Base-by-base conservation (phyloP, 306 rosid genomes). In the Rosa multiflora region DNA sequence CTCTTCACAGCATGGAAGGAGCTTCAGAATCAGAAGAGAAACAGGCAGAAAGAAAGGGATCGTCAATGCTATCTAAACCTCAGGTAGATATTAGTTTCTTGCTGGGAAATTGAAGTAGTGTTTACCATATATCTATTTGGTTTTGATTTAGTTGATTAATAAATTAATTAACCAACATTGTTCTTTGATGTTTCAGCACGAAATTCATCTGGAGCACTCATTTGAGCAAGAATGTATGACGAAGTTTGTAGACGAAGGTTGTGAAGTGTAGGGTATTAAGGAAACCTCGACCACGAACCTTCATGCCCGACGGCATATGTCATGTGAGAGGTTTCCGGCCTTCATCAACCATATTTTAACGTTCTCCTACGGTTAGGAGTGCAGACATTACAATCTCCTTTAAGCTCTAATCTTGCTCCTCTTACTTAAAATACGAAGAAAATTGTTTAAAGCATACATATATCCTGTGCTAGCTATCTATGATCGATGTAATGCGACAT, bases 211-310 rank as follows among this genome's bases (percentile, higher is more conserved):
- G 87, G 90, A 85, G 37, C 73, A 83, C 85, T 87, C 90, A 83
- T 83, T 87, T 87, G 90, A 85, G 88, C 90, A 83, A 87, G 82
- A 80, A 55, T 70, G 44, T 5, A 21, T 2, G 23, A 35, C 47
- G 0, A 64, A 73, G 43, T 13, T 11, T 53, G 15, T 6, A 35
- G 26, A 78, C 1, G 46, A 61, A 56, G 49, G 86, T 46, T 3
- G 10, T 63, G 23, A 71, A 70, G 62, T 11, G 72, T 46, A 53
- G 53, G 23, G 5, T 4, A 32, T 21, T 35, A 4, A 53, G 53
- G 74, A 80, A 46, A 76, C 82, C 85, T 78, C 88, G 66, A 81
- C 85, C 83, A 78, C 73, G 81, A 64, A 72, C 56, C 75, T 77
- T 82, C 83, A 87, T 40, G 48, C 14, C 13, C 13, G 14, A 47